These are phyloP conservation scores for Fomitiporia mediterranea DNA, from an alignment of 1,284 basidiomycete species.

Conservation along the genomic window DNA sequence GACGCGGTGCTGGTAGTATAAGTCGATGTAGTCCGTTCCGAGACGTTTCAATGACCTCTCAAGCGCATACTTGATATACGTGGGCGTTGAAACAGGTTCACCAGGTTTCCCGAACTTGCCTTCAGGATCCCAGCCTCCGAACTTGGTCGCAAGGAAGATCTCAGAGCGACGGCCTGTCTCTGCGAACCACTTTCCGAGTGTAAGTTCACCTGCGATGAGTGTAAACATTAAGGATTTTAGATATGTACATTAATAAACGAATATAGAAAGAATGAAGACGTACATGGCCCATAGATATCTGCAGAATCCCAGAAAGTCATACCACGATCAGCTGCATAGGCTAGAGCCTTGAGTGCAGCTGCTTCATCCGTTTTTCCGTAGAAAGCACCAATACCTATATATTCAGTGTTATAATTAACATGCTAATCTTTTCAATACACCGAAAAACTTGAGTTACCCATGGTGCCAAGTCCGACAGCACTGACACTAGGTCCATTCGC, in stretches of 20 bases:
- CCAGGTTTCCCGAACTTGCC: slow-evolving; percentile 3
- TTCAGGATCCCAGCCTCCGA: slow-evolving; percentile 19
- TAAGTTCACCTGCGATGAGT: slow-evolving; percentile 17
- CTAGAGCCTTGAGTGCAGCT: slow-evolving; percentile 16
- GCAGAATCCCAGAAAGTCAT: slow-evolving; percentile 21
- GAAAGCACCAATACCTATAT: slow-evolving; percentile 17
- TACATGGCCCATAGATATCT: slow-evolving; percentile 17
- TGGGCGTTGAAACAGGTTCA: slow-evolving; percentile 24
- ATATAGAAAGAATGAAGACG: too few relatives aligned
- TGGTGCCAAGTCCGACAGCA: slow-evolving; percentile 18
- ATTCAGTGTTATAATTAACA: not conserved
- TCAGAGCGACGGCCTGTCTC: slow-evolving; percentile 23
- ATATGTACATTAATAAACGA: too few relatives aligned
- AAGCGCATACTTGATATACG: slow-evolving; percentile 24
- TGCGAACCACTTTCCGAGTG: slow-evolving; percentile 20
- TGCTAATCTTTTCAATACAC: not conserved
- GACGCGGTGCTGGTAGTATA: slow-evolving; percentile 31
- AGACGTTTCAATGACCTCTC: slow-evolving; percentile 26
- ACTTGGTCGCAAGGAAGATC: slow-evolving; percentile 32
- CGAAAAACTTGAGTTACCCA: slow-evolving; percentile 10
- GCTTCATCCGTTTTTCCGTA: slow-evolving; percentile 19
- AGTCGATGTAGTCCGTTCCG: slow-evolving; percentile 28
- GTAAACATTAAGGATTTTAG: too few relatives aligned
- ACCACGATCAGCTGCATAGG: slow-evolving; percentile 17
- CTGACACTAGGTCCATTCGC: slow-evolving; percentile 17